Evolutionary conservation across 352 stramenopile genomes (phyloP).

Genomic region (Pythium phragmitis): DNA sequence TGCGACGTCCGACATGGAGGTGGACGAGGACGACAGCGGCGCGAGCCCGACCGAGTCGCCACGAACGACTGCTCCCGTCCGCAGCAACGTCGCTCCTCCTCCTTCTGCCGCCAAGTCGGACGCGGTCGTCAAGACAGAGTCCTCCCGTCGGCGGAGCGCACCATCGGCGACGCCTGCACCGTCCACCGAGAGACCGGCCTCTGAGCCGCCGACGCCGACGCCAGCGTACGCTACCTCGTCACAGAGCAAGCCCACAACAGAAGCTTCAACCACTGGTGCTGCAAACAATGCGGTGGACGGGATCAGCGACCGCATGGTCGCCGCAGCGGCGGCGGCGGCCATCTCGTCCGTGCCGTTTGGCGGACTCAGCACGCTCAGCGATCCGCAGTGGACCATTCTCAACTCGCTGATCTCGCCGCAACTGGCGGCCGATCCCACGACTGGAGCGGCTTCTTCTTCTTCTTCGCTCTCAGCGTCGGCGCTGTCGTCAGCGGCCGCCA

Average conservation of each 20-base stretch:
- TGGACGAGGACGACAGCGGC: conserved; percentile 9
- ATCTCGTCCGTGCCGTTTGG: conserved; percentile 14
- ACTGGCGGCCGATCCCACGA: conserved; percentile 15
- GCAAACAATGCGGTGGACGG: background rate
- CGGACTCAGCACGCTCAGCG: conserved; percentile 41
- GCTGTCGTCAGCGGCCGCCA: background rate
- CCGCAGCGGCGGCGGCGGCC: conserved; percentile 4
- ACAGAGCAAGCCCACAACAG: background rate
- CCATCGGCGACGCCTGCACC: background rate
- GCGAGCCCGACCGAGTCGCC: conserved; percentile 1
- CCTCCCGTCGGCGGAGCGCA: background rate
- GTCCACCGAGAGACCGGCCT: background rate
- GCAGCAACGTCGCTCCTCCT: background rate
- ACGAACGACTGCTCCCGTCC: background rate
- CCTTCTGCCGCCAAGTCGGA: background rate
- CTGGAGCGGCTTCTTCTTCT: background rate
- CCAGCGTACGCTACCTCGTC: background rate
- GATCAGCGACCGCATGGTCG: conserved; percentile 10
- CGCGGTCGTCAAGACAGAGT: conserved; percentile 5
- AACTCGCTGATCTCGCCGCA: conserved; percentile 79
- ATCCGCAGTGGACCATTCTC: conserved; percentile 80
- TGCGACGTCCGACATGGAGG: conserved; percentile 11
- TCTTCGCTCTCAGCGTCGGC: background rate
- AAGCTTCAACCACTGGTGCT: background rate
- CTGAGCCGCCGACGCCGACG: conserved; percentile 2